Percentiles rank a stretch among this genome's conserved stretches.
Evolutionary conservation across 352 stramenopile genomes (phyloP).

Genomic region (Globisporangium cederbergense): DNA sequence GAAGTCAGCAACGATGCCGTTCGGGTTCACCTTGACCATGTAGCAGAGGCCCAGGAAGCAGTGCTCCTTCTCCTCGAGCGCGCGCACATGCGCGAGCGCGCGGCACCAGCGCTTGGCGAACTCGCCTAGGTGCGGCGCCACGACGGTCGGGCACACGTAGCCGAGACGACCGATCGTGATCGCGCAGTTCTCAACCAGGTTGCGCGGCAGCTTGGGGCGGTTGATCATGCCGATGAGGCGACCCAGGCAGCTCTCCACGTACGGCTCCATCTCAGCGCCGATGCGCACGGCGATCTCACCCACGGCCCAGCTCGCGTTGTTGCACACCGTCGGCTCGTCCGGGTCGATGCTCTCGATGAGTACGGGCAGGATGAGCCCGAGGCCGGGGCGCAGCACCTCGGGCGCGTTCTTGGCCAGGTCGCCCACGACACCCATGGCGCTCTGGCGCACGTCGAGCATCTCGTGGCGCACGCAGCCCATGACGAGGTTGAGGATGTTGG

Average conservation of each 20-base stretch:
- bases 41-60: conserved; percentile 89
- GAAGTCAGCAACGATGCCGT: conserved; percentile 83
- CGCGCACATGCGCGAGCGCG: conserved; percentile 78
- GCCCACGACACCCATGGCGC: conserved; percentile 86
- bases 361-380: conserved; percentile 75
- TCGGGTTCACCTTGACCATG: conserved; percentile 90
- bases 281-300: conserved; percentile 88
- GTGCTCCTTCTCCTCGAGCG: conserved; percentile 87
- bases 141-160: conserved; percentile 79
- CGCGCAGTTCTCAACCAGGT: conserved; percentile 87
- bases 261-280: conserved; percentile 82
- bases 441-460: conserved; percentile 87
- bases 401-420: conserved; percentile 85
- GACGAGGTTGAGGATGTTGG: conserved; percentile 87
- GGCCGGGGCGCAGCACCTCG: conserved; percentile 63
- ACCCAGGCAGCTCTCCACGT: conserved; percentile 62
- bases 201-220: conserved; percentile 80
- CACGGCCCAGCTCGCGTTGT: conserved; percentile 91
- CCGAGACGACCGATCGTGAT: conserved; percentile 89
- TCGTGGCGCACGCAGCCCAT: conserved; percentile 85
- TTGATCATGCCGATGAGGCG: conserved; percentile 87
- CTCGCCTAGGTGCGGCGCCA: conserved; percentile 78
- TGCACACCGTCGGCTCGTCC: conserved; percentile 87
- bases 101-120: conserved; percentile 89
- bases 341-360: conserved; percentile 89